Evolutionary conservation across 176 grass and related monocot genomes (phyloP), one percentile per base, ranked within the genome.

Genomic region (Leersia perrieri): DNA sequence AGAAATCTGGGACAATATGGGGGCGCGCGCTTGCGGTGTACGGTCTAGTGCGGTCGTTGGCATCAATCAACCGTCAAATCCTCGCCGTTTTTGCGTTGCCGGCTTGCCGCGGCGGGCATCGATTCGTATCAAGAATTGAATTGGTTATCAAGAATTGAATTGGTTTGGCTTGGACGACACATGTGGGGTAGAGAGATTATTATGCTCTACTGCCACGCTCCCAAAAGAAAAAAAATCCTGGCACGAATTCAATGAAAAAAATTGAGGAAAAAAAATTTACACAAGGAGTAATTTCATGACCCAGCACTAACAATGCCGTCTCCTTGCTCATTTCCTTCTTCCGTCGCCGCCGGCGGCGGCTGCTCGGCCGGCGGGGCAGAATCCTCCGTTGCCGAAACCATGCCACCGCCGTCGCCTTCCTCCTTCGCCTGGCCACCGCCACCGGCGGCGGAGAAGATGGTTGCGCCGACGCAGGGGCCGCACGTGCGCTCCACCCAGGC

Each of bases 401-500:
- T 8, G 12, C 3, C n/a, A n/a, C n/a, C n/a, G n/a, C 18, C 44
- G 1, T 28, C 27, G 1, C 33, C 64, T 2, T 58, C 87, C 20
- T 81, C 57, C 64, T 39, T 85, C 2, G 74, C 65, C 15, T 1
- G 27, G 5, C 29, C 73, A 9, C 40, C 40, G 7, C 41, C 44
- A n/a, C 18, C 14, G 53, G 78, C 8, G 6, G 3, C 27, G 15
- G 55, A 53, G 53, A 3, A 57, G 31, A 38, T 5, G 73, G 18
- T 29, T 66, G 41, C 76, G 72, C 87, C 92, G 72, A 91, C 87
- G 86, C 92, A 94, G 1, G 83, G 41, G 34, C 79, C 80, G 83
- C 89, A 91, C 49, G 75, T 88, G 36, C 72, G 89, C 92, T 94
- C 89, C 72, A 91, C 67, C 92, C 86, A 89, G 27, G 76, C 89